A percentile compares a stretch with the other conserved stretches of the same genome.
Conservation (phyloP, 768 basidiomycete species). For the Auricularia cornea region DNA sequence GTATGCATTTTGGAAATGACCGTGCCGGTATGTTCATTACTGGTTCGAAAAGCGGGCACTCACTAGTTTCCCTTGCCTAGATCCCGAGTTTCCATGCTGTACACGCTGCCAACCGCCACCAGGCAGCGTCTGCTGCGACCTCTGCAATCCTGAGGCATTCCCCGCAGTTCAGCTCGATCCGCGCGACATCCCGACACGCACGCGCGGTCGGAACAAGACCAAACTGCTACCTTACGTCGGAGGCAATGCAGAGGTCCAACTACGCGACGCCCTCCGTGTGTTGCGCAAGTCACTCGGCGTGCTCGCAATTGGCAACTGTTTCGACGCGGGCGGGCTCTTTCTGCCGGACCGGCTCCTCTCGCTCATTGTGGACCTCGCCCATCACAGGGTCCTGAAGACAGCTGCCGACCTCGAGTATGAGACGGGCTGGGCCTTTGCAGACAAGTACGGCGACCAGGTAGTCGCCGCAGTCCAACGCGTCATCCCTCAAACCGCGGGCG, state of each 20-base stretch:
- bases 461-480: no score
- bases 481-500: no score
- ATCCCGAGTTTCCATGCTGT: conserved; percentile 12
- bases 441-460: conserved; percentile 6
- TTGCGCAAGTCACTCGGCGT: not conserved
- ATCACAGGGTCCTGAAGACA: conserved; percentile 1
- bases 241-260: not conserved
- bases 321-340: not conserved
- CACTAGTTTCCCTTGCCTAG: not conserved
- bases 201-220: not conserved
- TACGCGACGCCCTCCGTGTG: not conserved
- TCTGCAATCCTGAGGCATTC: conserved; percentile 12
- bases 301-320: not conserved
- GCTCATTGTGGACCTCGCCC: no score
- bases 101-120: conserved; percentile 7
- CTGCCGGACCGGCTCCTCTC: not conserved
- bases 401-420: conserved; percentile 12
- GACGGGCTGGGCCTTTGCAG: conserved; percentile 11
- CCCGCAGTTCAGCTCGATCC: not conserved
- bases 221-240: not conserved
- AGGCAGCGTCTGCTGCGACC: conserved; percentile 17
- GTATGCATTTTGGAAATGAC: no score
- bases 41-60: not conserved
- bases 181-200: not conserved
- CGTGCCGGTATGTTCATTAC: not conserved